Percentiles rank a stretch among this genome's conserved stretches.
Conservation (phyloP, 2,329 filamentous ascomycete genomes). For the Chrysoporthe austroafricana region DNA sequence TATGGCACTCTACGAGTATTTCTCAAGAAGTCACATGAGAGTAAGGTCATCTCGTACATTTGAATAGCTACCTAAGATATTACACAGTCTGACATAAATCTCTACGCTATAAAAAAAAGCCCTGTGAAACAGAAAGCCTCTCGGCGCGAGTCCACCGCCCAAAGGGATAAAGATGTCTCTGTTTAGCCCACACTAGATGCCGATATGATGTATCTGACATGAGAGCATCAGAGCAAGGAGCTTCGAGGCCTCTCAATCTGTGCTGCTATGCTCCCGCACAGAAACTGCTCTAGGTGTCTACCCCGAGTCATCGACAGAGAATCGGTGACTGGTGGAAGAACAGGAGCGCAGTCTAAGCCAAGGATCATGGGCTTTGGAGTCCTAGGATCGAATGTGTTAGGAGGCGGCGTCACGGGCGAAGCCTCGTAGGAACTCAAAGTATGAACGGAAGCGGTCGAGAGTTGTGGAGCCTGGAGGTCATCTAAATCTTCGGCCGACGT, state of each 20-base stretch:
- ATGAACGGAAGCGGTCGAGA: conserved; percentile 11
- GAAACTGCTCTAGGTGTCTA: background rate
- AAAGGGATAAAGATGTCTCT: background rate
- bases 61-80: no score
- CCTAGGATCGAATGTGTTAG: conserved; percentile 33
- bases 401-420: conserved; percentile 28
- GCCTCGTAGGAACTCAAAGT: conserved; percentile 17
- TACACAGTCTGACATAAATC: no score
- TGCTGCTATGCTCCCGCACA: background rate
- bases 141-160: background rate
- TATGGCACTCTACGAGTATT: no score
- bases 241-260: conserved; percentile 3
- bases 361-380: conserved; percentile 38
- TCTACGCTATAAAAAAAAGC: no score
- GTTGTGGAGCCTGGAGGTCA: background rate
- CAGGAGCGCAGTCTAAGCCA: background rate
- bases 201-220: background rate
- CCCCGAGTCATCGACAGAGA: background rate
- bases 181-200: background rate
- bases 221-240: background rate
- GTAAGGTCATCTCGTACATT: no score
- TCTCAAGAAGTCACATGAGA: no score
- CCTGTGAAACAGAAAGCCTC: no score
- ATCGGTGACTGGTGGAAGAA: background rate
- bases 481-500: background rate